Evolutionary conservation across 2,329 filamentous ascomycete species (phyloP).

Genomic region (Cladosporium sp.): DNA sequence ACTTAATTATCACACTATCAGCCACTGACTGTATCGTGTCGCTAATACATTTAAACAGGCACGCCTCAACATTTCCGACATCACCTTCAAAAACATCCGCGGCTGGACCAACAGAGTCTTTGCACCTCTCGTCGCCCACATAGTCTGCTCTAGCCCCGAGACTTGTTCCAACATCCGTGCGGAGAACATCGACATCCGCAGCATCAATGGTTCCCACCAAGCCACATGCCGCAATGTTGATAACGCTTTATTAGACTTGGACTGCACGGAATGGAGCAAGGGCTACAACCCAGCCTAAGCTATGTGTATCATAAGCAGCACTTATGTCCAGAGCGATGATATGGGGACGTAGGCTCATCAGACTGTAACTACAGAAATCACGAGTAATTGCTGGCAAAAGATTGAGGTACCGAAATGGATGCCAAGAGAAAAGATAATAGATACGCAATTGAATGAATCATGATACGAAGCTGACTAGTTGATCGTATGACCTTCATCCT

Average conservation of each 20-base stretch:
- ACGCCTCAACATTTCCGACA: constrained; percentile 56
- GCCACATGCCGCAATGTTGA: constrained; percentile 39
- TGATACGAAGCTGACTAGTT: background rate
- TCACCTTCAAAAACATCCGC: constrained; percentile 59
- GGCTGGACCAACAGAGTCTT: constrained; percentile 55
- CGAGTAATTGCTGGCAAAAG: background rate
- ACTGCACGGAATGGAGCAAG: background rate
- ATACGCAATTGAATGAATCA: background rate
- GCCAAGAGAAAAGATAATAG: background rate
- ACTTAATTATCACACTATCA: too few species aligned
- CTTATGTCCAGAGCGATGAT: background rate
- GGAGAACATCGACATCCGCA: constrained; percentile 31
- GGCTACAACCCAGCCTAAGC: background rate
- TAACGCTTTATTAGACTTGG: constrained; percentile 29
- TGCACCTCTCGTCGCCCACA: constrained; percentile 45
- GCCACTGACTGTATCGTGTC: background rate
- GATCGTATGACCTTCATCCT: background rate
- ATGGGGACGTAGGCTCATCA: background rate
- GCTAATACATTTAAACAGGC: constrained; percentile 47
- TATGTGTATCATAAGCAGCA: background rate
- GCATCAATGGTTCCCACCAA: constrained; percentile 33
- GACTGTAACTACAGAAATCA: background rate
- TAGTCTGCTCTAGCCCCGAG: constrained; percentile 48
- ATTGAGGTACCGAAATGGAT: background rate
- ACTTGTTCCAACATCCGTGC: constrained; percentile 55